Evolutionary conservation across 2,329 filamentous ascomycete genomes (phyloP), one percentile per base, ranked within the genome.

Genomic region (Talaromyces sp.): DNA sequence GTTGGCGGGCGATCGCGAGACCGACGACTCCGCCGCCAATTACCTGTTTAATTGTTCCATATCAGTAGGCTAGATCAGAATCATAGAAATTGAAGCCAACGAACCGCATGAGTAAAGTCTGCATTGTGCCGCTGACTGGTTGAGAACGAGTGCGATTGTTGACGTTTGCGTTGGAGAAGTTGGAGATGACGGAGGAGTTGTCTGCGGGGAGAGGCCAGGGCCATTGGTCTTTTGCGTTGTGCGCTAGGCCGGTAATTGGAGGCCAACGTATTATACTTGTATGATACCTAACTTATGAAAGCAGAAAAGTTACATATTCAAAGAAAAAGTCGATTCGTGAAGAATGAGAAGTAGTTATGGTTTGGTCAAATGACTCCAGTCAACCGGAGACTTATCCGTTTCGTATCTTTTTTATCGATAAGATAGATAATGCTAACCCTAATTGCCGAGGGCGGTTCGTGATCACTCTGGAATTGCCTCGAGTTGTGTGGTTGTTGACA

Each of bases 21-120:
- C 93, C 93, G 41, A 97, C 89, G 0, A 91, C 88, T 2, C 89
- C 89, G 35, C 83, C 89, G 13, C 89, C 89, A 66, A 92, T 85
- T 6, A 90, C 77, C 82, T 85, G 62, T 61, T n/a, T 17, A 13
- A 22, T 52, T 47, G 61, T 49, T 52, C 15, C 17, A 22, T 19
- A 5, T 56, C 31, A 56, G 60, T 25, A 35, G 27, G 43, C 15
- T 33, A 62, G 22, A 33, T 19, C 2, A 31, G 19, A 11, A 13
- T 39, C 31, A 35, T 35, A 25, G 22, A 61, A 41, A 61, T 43
- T 67, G 1, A 31, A 54, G 25, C n/a, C 3, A n/a, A 43, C 65
- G 62, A 74, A 83, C 84, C 39, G 85, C 86, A 77, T 89, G 87
- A 9, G 87, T 89, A 73, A 89, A 88, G 74, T 89, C 87, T 17